phyloP scores from a whole-genome alignment of 345 rosid species.

The Anacardium occidentale region DNA sequence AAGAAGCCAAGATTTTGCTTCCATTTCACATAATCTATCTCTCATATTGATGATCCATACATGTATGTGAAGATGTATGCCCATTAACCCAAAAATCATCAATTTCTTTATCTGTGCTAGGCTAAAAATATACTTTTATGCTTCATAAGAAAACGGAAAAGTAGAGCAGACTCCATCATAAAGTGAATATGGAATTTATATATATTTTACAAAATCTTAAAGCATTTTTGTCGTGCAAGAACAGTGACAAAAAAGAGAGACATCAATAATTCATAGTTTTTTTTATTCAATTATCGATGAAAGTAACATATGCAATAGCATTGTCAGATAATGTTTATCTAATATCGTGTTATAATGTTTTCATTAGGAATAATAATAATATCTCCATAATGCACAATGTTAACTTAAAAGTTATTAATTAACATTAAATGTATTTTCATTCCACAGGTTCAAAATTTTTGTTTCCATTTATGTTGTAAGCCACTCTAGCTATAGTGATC shows the following conservation, averaged over 20 bases:
- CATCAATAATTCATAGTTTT: too few relatives aligned
- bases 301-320: not conserved
- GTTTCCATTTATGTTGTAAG: not conserved
- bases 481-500: not conserved
- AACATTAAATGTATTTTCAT: too few relatives aligned
- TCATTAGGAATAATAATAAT: too few relatives aligned
- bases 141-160: constrained; percentile 16
- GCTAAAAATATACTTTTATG: constrained; percentile 17
- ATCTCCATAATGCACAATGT: too few relatives aligned
- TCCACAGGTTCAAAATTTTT: too few relatives aligned
- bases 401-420: too few relatives aligned
- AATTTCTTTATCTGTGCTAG: constrained; percentile 19
- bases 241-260: too few relatives aligned
- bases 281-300: too few relatives aligned
- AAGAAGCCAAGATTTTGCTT: constrained; percentile 76
- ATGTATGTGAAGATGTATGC: constrained; percentile 58
- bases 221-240: too few relatives aligned
- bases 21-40: constrained; percentile 72
- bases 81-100: constrained; percentile 27
- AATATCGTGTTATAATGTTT: too few relatives aligned
- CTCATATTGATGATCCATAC: constrained; percentile 46
- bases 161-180: constrained; percentile 39
- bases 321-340: too few relatives aligned
- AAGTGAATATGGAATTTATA: not conserved
- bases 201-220: too few relatives aligned